Percentiles rank a stretch among this genome's conserved stretches.
Evolutionary conservation across 805 yeast species (phyloP).

Genomic region (Komagataella pastoris): DNA sequence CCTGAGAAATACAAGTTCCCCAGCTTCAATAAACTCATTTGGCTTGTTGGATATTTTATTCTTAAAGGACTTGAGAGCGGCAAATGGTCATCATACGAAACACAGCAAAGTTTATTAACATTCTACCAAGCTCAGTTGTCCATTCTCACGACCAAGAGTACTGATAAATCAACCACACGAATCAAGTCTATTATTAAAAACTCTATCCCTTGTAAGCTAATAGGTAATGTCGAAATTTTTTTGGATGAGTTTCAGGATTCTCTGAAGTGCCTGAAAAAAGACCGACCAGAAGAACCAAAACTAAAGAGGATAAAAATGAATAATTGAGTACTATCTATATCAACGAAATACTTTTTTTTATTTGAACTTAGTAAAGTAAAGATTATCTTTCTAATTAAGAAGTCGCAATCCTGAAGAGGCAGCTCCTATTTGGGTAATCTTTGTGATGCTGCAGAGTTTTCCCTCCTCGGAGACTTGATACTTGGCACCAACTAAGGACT

Average conservation of each 20-base stretch:
- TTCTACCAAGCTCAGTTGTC: neutral
- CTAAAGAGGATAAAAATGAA: constrained; percentile 1
- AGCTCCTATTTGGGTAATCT: constrained; percentile 73
- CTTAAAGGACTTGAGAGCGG: neutral
- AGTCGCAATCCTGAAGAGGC: constrained; percentile 83
- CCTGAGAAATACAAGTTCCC: constrained; percentile 73
- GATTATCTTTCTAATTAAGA: constrained; percentile 7
- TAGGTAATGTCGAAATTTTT: neutral
- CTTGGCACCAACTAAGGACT: constrained; percentile 82
- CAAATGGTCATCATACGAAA: neutral
- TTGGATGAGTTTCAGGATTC: neutral
- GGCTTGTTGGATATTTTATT: constrained; percentile 37
- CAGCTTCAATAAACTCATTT: constrained; percentile 52
- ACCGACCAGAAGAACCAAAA: neutral
- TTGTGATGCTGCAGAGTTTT: constrained; percentile 60
- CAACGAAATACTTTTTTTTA: neutral
- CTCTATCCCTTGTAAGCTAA: neutral
- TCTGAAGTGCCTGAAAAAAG: neutral
- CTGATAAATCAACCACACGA: neutral
- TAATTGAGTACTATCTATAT: neutral
- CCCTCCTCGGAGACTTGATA: constrained; percentile 74
- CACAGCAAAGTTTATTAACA: neutral
- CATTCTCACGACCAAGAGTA: neutral
- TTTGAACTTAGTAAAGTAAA: neutral
- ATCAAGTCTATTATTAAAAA: neutral